These are phyloP conservation scores for Parasitella parasitica DNA, from an alignment of 371 early-diverging fungal species.

Conservation along the genomic window DNA sequence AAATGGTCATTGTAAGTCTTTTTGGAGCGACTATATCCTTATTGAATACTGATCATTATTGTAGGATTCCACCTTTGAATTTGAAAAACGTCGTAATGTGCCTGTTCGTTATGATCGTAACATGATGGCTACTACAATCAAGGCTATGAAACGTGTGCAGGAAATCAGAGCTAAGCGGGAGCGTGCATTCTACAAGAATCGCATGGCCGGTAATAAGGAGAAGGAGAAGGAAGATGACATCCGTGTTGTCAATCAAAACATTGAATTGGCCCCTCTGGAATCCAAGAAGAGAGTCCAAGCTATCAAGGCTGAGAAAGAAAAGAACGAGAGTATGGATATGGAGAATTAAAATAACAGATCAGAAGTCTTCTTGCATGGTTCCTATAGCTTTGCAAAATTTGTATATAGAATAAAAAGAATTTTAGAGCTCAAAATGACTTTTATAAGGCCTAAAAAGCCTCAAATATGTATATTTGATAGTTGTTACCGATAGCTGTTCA, in stretches of 20 bases:
- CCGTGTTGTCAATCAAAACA: constrained; percentile 77
- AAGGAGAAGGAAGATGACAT: constrained; percentile 74
- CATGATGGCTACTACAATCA: constrained; percentile 90
- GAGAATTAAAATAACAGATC: constrained; percentile 42
- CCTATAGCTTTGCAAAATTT: background rate
- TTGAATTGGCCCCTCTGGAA: constrained; percentile 79
- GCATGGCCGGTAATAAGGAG: constrained; percentile 82
- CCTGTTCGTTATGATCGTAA: constrained; percentile 97
- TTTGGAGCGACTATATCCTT: background rate
- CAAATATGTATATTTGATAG: no score
- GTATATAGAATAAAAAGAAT: background rate
- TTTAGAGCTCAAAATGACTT: background rate
- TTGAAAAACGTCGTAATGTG: constrained; percentile 97
- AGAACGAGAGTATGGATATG: constrained; percentile 60
- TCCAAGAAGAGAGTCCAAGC: constrained; percentile 60
- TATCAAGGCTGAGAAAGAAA: constrained; percentile 56
- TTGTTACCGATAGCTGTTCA: background rate
- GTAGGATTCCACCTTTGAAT: constrained; percentile 93
- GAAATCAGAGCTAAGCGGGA: constrained; percentile 93
- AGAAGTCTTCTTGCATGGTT: background rate
- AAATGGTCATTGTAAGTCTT: constrained; percentile 93
- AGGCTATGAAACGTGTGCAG: constrained; percentile 95
- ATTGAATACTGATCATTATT: constrained; percentile 1
- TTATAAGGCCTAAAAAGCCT: no score
- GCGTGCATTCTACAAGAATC: constrained; percentile 84